These are phyloP conservation scores for Acacia crassicarpa DNA, from an alignment of 306 rosid species.

Conservation along the genomic window DNA sequence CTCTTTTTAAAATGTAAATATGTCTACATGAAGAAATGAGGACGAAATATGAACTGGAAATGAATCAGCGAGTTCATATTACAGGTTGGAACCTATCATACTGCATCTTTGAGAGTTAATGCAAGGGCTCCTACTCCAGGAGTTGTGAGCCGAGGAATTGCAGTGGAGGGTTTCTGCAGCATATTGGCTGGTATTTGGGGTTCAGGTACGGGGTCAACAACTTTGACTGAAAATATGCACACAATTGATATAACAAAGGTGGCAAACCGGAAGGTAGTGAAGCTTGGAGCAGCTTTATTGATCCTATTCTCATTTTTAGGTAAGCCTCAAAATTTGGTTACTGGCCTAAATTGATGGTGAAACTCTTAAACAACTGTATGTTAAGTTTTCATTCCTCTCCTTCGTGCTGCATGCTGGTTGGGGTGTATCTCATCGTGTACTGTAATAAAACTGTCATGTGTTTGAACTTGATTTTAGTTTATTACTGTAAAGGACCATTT, in stretches of 20 bases:
- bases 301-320: constrained; percentile 79
- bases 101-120: constrained; percentile 56
- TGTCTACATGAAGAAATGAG: constrained; percentile 1
- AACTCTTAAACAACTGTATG: constrained; percentile 2
- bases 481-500: neutral
- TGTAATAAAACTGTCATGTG: constrained; percentile 2
- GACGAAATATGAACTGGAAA: constrained; percentile 4
- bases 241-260: constrained; percentile 77
- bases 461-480: constrained; percentile 1
- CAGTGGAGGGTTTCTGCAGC: constrained; percentile 93
- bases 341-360: neutral
- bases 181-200: constrained; percentile 94
- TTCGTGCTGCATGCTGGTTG: constrained; percentile 1
- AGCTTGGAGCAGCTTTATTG: constrained; percentile 76
- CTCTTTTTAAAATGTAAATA: neutral
- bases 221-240: constrained; percentile 87
- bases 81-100: constrained; percentile 85
- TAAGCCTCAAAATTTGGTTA: constrained; percentile 28
- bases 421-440: constrained; percentile 4
- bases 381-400: constrained; percentile 6
- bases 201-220: constrained; percentile 88
- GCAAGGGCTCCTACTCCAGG: constrained; percentile 73
- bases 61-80: constrained; percentile 22
- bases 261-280: constrained; percentile 76
- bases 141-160: constrained; percentile 94